These are phyloP conservation scores for Termitomyces sp. DNA, from an alignment of 768 basidiomycete species.

Conservation along the genomic window DNA sequence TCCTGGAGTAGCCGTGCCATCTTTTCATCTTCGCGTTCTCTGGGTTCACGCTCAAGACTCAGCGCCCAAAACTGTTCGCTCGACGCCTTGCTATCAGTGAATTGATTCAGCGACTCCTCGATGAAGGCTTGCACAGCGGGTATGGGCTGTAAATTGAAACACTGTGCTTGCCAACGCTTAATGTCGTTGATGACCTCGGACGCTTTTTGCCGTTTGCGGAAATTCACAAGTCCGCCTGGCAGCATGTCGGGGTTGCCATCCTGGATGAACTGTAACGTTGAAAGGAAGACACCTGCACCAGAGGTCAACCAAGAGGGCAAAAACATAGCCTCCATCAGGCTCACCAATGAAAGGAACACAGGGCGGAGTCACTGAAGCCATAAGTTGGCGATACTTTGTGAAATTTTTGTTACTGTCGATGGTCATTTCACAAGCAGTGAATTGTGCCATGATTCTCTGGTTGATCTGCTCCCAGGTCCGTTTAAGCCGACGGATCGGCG, in stretches of 20 bases:
- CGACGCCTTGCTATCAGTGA: constrained; percentile 60
- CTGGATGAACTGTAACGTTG: constrained; percentile 95
- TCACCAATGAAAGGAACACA: constrained; percentile 96
- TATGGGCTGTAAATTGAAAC: constrained; percentile 79
- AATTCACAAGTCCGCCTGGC: constrained; percentile 80
- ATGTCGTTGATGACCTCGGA: constrained; percentile 98
- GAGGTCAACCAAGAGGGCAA: constrained; percentile 5
- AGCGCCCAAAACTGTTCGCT: constrained; percentile 81
- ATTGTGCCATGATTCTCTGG: constrained; percentile 64
- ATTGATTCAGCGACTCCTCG: constrained; percentile 70
- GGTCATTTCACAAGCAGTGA: constrained; percentile 80
- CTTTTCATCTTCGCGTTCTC: constrained; percentile 95
- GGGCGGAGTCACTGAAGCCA: constrained; percentile 81
- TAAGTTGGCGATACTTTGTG: constrained; percentile 80
- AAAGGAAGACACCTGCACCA: constrained; percentile 82
- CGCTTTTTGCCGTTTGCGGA: constrained; percentile 90
- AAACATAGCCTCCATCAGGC: constrained; percentile 10
- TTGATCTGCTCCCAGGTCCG: constrained; percentile 91
- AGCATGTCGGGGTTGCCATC: constrained; percentile 91
- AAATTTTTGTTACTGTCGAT: constrained; percentile 95
- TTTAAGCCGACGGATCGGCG: constrained; percentile 88
- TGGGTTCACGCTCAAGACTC: constrained; percentile 84
- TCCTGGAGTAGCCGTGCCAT: constrained; percentile 89
- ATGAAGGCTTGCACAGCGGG: constrained; percentile 68
- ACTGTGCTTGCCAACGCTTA: constrained; percentile 89